These are phyloP conservation scores for Stenocarpella maydis DNA, from an alignment of 2,329 filamentous ascomycete species.

Conservation along the genomic window DNA sequence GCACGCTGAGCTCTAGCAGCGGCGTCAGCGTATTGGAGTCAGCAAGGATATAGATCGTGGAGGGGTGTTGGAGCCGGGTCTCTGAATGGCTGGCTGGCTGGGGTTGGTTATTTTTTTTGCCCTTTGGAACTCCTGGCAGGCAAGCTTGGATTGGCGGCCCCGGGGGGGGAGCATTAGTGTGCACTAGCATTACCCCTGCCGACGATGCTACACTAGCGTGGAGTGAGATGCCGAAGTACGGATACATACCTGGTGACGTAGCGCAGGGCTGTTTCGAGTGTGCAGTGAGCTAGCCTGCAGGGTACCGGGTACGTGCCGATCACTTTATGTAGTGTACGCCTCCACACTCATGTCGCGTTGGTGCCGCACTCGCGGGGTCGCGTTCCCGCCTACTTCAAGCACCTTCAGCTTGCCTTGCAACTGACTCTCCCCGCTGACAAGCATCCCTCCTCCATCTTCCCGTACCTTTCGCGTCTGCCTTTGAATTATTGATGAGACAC, in stretches of 20 bases:
- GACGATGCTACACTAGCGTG: neutral
- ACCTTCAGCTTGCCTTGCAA: neutral
- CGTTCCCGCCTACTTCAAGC: neutral
- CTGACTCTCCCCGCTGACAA: neutral
- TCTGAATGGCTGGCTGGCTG: conserved; percentile 5
- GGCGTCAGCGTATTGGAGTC: neutral
- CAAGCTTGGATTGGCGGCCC: neutral
- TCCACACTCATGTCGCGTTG: conserved; percentile 15
- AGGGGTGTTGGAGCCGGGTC: neutral
- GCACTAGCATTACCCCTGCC: neutral
- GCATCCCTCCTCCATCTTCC: neutral
- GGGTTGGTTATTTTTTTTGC: conserved; percentile 27
- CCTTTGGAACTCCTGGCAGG: conserved; percentile 17
- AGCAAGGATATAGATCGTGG: neutral
- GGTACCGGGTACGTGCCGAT: conserved; percentile 17
- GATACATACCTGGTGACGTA: neutral
- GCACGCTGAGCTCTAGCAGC: neutral
- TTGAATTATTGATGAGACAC: neutral
- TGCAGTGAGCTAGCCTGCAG: conserved; percentile 2
- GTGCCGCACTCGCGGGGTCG: neutral
- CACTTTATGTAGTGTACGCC: conserved; percentile 5
- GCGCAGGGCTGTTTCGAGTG: neutral
- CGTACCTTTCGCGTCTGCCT: neutral
- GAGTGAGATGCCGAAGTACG: too few relatives aligned
- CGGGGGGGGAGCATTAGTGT: too few relatives aligned